Base-by-base conservation (phyloP, 73 alveolate species). In the Paramecium tetraurelia region DNA sequence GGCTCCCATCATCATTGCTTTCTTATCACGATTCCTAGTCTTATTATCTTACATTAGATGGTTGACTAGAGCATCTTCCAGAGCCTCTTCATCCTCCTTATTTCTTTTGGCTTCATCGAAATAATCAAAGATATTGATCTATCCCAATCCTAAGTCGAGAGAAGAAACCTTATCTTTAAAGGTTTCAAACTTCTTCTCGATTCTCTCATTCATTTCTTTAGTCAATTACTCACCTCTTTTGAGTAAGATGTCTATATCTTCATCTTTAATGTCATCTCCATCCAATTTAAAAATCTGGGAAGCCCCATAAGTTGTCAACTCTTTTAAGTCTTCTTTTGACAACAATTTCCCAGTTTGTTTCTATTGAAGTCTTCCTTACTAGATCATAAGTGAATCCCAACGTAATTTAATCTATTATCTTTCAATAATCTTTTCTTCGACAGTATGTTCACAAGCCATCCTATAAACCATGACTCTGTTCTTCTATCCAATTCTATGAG, bases 401-500 rank as follows among this genome's bases (percentile, higher is more conserved):
- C 97, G 97, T 77, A 98, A 94, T 90, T 98, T 97, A 97, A 98
- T 95, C 7, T 98, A 96, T 89, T 97, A 97, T 92, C 98, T 96
- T 93, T 98, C 99, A n/a, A 98, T 95, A 87, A 98, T 98, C 92
- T 97, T 98, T 85, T 98, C 99, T 92, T 98, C 99, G 71, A 98
- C 97, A 10, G 99, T 97, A 95, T 96, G 96, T 93, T 97, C 97
- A 57, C 99, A 97, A 58, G 96, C 95, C 92, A 98, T 94, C 58
- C 99, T 92, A 93, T 95, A 97, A 2, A 97, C 99, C 80, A 96
- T 92, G 43, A 97, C 99, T 75, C 96, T 95, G 80, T 96, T 98
- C 86, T 96, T 95, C 93, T 99, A 99, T 21, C 99, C 99, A 70
- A 99, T 99, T 92, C 99, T 95, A 92, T 99, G 99, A 16, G 99